Evolutionary conservation across 2,329 filamentous ascomycete genomes (phyloP), one percentile per base, ranked within the genome.

Genomic region (Dactylellina leptospora): DNA sequence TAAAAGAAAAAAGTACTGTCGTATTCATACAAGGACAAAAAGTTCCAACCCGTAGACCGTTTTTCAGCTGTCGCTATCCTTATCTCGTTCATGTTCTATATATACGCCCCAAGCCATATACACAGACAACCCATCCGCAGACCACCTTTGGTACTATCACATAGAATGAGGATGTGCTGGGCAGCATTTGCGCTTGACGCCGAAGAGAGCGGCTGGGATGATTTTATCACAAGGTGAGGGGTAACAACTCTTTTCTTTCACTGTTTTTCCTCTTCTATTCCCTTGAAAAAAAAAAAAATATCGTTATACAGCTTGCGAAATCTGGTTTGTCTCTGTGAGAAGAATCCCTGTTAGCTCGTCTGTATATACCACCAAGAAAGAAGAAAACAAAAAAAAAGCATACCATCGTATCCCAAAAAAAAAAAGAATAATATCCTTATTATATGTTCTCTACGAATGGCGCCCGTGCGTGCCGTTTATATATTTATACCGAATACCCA

Each of bases 101-200:
- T 68, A 59, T 45, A 68, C 62, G 53, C 44, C 36, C 62, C 62
- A 42, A 59, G 45, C 16, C 56, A 53, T 53, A 10, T 64, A 47
- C 45, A 51, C 27, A 59, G 38, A n/a, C 54, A 68, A 62, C 68
- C 66, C 10, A 63, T 72, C 59, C 68, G 68, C 53, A 63, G 68
- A 58, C 68, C 59, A 53, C 68, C 68, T 25, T 38, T 72, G 59
- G 44, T 47, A 60, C 44, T 59, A 64, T 30, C 68, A 25, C 68
- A 72, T 72, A 72, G 68, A 64, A 72, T 72, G 68, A 72, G 68
- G 68, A 72, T 72, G 68, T 72, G 68, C 68, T 72, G 68, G 68
- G 68, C 68, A 53, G 68, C 68, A 30, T 72, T 72, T 54, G 68
- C 68, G 20, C 68, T 72, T 27, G 68, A 72, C 47, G 66, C 66